phyloP scores from a whole-genome alignment of 768 basidiomycete genomes.

The Imleria badia region DNA sequence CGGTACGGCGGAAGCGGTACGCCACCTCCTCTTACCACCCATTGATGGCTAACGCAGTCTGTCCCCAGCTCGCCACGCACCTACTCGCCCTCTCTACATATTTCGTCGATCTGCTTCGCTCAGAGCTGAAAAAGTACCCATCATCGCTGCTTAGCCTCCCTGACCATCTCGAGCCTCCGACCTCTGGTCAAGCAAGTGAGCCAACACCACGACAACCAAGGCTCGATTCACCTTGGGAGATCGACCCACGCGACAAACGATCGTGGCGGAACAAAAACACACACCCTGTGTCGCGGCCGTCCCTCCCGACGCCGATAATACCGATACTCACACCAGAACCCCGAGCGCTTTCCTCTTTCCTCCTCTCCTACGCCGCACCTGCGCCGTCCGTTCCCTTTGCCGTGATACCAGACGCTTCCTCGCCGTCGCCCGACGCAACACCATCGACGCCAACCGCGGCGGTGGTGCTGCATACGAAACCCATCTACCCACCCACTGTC shows the following conservation, averaged over 20 bases:
- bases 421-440: neutral
- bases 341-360: conserved; percentile 69
- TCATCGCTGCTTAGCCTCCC: conserved; percentile 27
- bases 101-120: conserved; percentile 35
- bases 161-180: conserved; percentile 11
- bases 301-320: conserved; percentile 69
- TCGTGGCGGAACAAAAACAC: neutral
- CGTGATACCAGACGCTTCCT: neutral
- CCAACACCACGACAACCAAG: neutral
- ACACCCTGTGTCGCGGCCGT: neutral
- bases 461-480: conserved; percentile 61
- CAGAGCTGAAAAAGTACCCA: conserved; percentile 30
- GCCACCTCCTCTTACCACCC: neutral
- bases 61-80: conserved; percentile 27
- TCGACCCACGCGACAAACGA: neutral
- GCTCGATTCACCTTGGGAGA: conserved; percentile 3
- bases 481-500: conserved; percentile 87
- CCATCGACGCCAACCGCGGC: conserved; percentile 4
- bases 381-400: neutral
- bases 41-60: conserved; percentile 29
- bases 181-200: neutral
- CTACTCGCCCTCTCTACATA: conserved; percentile 25
- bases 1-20: conserved; percentile 57
- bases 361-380: conserved; percentile 31
- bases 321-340: conserved; percentile 80